Conservation (phyloP, 2,329 filamentous ascomycete genomes). For the Neofusicoccum cordaticola region DNA sequence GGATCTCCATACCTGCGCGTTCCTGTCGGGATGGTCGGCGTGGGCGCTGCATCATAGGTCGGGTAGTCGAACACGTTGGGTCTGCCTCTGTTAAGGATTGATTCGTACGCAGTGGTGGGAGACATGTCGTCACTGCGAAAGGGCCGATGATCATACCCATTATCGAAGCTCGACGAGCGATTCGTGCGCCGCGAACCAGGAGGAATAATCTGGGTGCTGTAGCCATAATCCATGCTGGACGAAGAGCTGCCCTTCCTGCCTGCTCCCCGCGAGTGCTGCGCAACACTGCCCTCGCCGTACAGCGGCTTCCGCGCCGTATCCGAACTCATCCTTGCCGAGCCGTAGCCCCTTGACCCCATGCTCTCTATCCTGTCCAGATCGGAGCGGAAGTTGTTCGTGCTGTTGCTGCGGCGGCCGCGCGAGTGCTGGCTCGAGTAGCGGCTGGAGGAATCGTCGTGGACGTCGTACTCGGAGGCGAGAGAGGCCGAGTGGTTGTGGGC, state of each 20-base stretch:
- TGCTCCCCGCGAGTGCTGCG: slow-evolving; percentile 39
- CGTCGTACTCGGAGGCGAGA: slow-evolving; percentile 50
- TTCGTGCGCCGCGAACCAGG: slow-evolving; percentile 45
- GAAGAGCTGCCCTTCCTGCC: slow-evolving; percentile 63
- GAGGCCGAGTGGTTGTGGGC: slow-evolving; percentile 62
- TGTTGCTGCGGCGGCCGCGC: slow-evolving; percentile 71
- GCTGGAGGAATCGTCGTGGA: slow-evolving; percentile 32
- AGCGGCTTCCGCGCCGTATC: slow-evolving; percentile 26
- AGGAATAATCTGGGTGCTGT: slow-evolving; percentile 59
- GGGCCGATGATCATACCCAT: slow-evolving; percentile 32
- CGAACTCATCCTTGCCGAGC: slow-evolving; percentile 15
- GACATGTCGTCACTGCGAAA: slow-evolving; percentile 21
- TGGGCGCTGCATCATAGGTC: slow-evolving; percentile 79
- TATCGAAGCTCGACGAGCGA: slow-evolving; percentile 73
- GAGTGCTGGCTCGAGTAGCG: slow-evolving; percentile 43
- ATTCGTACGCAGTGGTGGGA: slow-evolving; percentile 32
- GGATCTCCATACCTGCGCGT: slow-evolving; percentile 58
- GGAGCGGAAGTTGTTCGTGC: slow-evolving; percentile 64
- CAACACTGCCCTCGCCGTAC: slow-evolving; percentile 29
- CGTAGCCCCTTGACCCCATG: slow-evolving; percentile 15
- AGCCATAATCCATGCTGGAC: slow-evolving; percentile 64
- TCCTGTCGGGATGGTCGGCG: slow-evolving; percentile 77
- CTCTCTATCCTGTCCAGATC: slow-evolving; percentile 30
- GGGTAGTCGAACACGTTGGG: slow-evolving; percentile 47
- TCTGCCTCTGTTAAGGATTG: slow-evolving; percentile 44